Evolutionary conservation across 768 basidiomycete genomes (phyloP).

Genomic region (Pisolithus microcarpus): DNA sequence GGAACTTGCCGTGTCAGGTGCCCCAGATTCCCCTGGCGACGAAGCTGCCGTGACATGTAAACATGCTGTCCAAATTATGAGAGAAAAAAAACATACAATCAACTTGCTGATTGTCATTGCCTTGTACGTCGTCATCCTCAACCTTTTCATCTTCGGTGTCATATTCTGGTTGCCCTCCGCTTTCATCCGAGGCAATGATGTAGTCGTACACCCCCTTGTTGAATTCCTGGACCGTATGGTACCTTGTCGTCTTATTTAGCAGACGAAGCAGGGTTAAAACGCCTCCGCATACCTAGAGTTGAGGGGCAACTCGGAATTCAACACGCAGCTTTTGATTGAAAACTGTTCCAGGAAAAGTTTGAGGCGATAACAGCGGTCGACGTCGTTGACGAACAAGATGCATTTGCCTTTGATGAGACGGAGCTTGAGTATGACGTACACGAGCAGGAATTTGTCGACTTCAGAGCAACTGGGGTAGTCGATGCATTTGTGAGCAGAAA

Average conservation of each 20-base stretch:
- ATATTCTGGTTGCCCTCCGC: constrained; percentile 44
- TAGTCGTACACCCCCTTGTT: constrained; percentile 98
- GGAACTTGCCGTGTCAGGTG: constrained; percentile 13
- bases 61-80: constrained; percentile 15
- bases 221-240: constrained; percentile 97
- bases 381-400: constrained; percentile 93
- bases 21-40: constrained; percentile 39
- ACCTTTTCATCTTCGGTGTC: constrained; percentile 43
- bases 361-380: constrained; percentile 89
- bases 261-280: neutral
- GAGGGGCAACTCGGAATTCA: constrained; percentile 92
- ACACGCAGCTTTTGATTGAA: constrained; percentile 89
- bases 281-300: constrained; percentile 66
- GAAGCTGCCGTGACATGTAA: constrained; percentile 38
- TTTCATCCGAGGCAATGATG: constrained; percentile 96
- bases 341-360: constrained; percentile 99
- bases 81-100: constrained; percentile 24
- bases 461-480: constrained; percentile 67
- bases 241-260: constrained; percentile 40
- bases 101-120: constrained; percentile 8
- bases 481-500: constrained; percentile 2
- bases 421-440: constrained; percentile 94
- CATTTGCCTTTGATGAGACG: constrained; percentile 94
- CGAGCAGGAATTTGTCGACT: constrained; percentile 93
- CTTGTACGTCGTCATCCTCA: constrained; percentile 24